Conservation (phyloP, 495 filamentous ascomycete species). For the Xylaria venustula region DNA sequence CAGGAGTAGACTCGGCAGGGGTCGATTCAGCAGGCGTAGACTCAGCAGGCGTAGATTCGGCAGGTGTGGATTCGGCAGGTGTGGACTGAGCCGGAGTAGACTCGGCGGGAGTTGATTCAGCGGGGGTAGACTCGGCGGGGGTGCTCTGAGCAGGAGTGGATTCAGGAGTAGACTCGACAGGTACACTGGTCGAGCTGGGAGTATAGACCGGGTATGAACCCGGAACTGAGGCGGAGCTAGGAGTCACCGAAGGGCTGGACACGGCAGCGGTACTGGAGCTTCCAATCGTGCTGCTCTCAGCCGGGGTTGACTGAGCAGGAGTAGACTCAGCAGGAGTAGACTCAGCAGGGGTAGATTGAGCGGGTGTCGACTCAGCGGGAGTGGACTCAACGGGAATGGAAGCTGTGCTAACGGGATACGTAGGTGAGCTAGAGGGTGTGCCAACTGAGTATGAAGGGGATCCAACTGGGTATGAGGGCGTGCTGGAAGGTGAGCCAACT, state of each 20-base stretch:
- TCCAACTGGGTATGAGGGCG: neutral
- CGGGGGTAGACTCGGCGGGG: neutral
- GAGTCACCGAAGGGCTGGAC: constrained; percentile 1
- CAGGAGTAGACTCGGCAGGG: constrained; percentile 17
- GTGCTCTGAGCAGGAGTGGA: neutral
- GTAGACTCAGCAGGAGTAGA: neutral
- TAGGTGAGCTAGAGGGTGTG: constrained; percentile 12
- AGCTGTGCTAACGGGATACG: constrained; percentile 16
- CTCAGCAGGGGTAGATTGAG: constrained; percentile 19
- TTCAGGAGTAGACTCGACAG: constrained; percentile 25
- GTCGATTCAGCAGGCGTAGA: too few species aligned
- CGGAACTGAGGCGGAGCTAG: constrained; percentile 1
- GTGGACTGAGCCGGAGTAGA: neutral
- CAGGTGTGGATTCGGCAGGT: neutral
- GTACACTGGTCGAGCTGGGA: constrained; percentile 11
- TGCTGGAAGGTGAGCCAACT: constrained; percentile 11
- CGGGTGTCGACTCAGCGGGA: neutral
- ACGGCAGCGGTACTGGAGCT: constrained; percentile 16
- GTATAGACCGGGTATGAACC: constrained; percentile 17
- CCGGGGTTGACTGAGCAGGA: neutral
- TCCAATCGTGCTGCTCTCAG: constrained; percentile 4
- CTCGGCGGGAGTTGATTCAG: neutral
- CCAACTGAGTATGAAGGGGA: constrained; percentile 18
- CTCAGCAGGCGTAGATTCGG: too few species aligned
- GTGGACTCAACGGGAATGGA: neutral